These are phyloP conservation scores for Russula earlei DNA, from an alignment of 768 basidiomycete genomes.

Conservation along the genomic window DNA sequence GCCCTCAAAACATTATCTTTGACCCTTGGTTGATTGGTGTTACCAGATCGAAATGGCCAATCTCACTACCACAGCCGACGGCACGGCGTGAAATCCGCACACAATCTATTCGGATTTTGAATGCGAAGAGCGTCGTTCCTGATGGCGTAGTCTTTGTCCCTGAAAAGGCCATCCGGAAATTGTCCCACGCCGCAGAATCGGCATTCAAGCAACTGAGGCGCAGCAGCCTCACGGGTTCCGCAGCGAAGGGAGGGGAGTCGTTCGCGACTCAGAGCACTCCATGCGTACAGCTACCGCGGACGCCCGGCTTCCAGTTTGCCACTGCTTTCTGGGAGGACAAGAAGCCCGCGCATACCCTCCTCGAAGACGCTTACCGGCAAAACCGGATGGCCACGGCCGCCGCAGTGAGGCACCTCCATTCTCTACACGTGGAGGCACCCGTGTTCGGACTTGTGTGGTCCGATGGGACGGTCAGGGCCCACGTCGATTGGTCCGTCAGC, in stretches of 20 bases:
- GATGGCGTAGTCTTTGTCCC: conserved; percentile 44
- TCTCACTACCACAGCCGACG: conserved; percentile 41
- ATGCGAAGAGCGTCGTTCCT: conserved; percentile 38
- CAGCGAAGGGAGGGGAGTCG: conserved; percentile 35
- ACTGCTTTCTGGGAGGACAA: conserved; percentile 55
- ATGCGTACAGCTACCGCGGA: conserved; percentile 37
- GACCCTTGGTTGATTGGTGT: conserved; percentile 4
- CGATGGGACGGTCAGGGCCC: conserved; percentile 41
- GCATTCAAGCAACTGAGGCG: conserved; percentile 40
- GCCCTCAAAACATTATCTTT: not conserved
- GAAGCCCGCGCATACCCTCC: conserved; percentile 40
- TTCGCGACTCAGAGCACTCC: conserved; percentile 46
- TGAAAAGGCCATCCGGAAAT: conserved; percentile 27
- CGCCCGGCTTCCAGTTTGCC: conserved; percentile 41
- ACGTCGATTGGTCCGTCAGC: conserved; percentile 43
- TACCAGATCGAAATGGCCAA: conserved; percentile 38
- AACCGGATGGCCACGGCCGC: conserved; percentile 48
- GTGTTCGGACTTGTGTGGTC: conserved; percentile 49
- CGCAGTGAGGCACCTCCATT: conserved; percentile 40
- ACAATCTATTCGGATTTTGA: conserved; percentile 32
- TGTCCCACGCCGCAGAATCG: conserved; percentile 38
- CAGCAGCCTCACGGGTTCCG: conserved; percentile 30
- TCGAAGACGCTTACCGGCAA: conserved; percentile 48
- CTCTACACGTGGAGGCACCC: conserved; percentile 36
- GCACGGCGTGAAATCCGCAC: conserved; percentile 23